Base-by-base conservation (phyloP, 768 basidiomycete genomes). In the Trametes villosa region DNA sequence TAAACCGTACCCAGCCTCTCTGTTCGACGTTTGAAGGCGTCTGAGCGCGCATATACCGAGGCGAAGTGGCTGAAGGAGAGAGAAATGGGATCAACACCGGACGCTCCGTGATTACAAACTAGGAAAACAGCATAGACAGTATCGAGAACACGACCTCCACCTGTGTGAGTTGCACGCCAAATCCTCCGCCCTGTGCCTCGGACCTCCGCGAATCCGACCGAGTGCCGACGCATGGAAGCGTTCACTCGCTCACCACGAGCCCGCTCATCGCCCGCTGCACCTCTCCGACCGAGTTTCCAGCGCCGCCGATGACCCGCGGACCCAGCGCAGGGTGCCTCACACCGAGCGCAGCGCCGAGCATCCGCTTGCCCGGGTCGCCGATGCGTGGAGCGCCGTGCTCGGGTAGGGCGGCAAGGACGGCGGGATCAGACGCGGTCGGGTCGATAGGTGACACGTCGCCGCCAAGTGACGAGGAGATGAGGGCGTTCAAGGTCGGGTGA, bases 321-420 rank as follows among this genome's bases (percentile, higher is more conserved):
- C 82, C 83, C 59, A 92, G 77, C 38, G 82, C 81, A 30, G 92
- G 92, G 74, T 92, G 91, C 75, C 92, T 83, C 61, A 94, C 82
- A 45, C 92, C 93, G 57, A 94, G 78, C 31, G 92, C 92, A 54
- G 88, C 88, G 41, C 91, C 93, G 24, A 94, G 80, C 92, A 94
- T 94, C 69, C 92, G 81, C 77, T 91, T 92, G 40, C 90, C 92
- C 31, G 92, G 90, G 73, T 94, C 91, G 34, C 92, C 92, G 67
- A 94, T 92, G 69, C 88, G 83, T 22, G 91, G 91, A n/a, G 86
- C 87, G 33, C 80, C 73, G 46, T 82, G 81, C 65, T 83, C 70
- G 7, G 73, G 71, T 68, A 83, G 83, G 24, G 83, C 80, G 13
- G 83, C 79, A 51, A 91, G 71, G 60, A 91, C 88, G 1, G 89